A percentile compares a stretch with the other conserved stretches of the same genome.
These are phyloP conservation scores for Solanum clarkiae DNA, from an alignment of 257 asterid genomes.

Conservation along the genomic window DNA sequence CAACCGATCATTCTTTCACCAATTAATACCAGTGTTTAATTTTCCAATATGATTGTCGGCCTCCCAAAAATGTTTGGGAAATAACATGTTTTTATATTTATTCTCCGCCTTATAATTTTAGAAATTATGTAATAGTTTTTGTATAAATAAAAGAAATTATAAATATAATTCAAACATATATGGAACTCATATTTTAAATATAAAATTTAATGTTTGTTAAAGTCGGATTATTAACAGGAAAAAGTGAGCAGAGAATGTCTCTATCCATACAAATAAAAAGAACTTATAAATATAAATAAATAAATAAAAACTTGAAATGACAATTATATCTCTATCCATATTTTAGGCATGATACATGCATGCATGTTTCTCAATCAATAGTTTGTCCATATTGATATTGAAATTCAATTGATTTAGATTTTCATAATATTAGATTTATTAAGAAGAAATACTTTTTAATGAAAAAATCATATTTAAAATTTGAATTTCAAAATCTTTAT, in stretches of 20 bases:
- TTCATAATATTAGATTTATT: neutral
- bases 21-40: too few species aligned
- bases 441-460: accelerated
- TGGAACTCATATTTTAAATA: neutral
- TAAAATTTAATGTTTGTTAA: too few species aligned
- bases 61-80: neutral
- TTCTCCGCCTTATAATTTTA: too few species aligned
- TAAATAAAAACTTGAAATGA: neutral
- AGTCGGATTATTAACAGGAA: neutral
- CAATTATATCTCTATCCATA: neutral
- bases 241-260: neutral
- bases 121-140: neutral
- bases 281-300: too few species aligned
- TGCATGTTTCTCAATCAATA: neutral
- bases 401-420: accelerated
- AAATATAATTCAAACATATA: neutral
- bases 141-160: neutral
- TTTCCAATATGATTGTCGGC: neutral
- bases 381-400: too few species aligned
- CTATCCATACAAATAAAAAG: too few species aligned
- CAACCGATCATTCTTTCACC: neutral
- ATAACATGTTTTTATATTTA: too few species aligned
- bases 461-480: neutral
- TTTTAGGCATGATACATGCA: neutral
- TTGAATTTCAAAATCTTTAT: neutral